Evolutionary conservation across 2,329 filamentous ascomycete species (phyloP).

Genomic region (Pseudogymnoascus sp.): DNA sequence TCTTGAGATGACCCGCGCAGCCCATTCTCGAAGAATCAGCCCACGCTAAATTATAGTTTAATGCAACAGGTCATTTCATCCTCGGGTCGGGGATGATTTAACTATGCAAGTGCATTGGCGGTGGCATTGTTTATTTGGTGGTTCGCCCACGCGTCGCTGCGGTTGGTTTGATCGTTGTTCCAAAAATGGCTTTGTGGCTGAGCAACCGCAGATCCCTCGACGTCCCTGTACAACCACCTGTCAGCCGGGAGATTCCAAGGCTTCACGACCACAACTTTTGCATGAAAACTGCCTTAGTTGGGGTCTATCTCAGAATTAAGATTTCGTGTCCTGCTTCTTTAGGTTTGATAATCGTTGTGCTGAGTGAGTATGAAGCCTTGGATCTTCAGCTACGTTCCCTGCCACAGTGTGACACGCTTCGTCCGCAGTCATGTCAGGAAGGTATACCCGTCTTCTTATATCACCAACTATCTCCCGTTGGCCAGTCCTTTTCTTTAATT

Average conservation of each 20-base stretch:
- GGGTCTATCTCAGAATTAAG: background rate
- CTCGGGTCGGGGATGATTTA: background rate
- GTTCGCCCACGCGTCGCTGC: background rate
- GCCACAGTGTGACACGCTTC: background rate
- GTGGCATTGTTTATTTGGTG: background rate
- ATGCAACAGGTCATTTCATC: background rate
- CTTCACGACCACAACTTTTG: background rate
- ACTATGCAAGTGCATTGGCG: background rate
- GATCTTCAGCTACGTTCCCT: background rate
- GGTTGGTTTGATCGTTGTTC: background rate
- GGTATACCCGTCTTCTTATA: constrained; percentile 1
- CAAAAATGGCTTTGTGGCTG: constrained; percentile 4
- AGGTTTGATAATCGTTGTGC: background rate
- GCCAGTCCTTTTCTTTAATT: background rate
- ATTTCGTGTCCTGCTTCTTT: background rate
- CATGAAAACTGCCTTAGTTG: background rate
- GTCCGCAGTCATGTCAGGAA: background rate
- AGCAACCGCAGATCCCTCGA: background rate
- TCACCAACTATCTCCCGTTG: background rate
- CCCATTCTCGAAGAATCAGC: background rate
- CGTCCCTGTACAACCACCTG: background rate
- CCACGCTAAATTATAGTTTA: background rate
- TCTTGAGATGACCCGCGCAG: background rate
- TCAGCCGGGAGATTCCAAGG: background rate
- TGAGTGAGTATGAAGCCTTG: background rate